These are phyloP conservation scores for Leonotis leonurus DNA, from an alignment of 257 asterid species.

Conservation along the genomic window DNA sequence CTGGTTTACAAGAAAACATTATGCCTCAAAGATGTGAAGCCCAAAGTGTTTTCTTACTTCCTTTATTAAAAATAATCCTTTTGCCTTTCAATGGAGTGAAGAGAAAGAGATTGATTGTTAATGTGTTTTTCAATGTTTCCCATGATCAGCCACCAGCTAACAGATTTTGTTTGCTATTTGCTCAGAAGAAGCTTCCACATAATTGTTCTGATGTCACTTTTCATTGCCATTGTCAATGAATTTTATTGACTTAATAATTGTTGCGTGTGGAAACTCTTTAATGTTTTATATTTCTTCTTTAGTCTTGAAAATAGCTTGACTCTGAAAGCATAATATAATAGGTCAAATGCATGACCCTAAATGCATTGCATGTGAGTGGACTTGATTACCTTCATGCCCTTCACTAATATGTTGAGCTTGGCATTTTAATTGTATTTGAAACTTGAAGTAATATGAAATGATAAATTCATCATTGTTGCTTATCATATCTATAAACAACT, in stretches of 20 bases:
- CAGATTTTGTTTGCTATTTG: background rate
- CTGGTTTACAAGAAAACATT: background rate
- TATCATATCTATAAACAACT: too few relatives aligned
- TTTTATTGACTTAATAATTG: background rate
- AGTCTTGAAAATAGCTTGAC: background rate
- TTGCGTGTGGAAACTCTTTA: conserved; percentile 7
- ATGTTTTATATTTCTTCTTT: background rate
- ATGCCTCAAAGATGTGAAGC: conserved; percentile 8
- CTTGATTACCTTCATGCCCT: background rate
- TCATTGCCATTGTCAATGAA: background rate
- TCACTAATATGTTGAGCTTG: background rate
- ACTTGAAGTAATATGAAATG: conserved; percentile 1
- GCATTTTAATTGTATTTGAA: conserved; percentile 1
- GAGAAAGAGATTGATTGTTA: background rate
- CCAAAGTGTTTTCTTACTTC: too few relatives aligned
- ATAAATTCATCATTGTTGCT: background rate
- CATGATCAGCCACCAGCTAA: background rate
- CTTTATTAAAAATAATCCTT: too few relatives aligned
- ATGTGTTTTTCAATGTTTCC: background rate
- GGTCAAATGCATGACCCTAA: background rate
- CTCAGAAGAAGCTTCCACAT: background rate
- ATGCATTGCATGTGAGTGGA: background rate
- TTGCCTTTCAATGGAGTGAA: background rate
- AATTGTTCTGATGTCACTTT: conserved; percentile 5
- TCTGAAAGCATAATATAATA: too few relatives aligned